Evolutionary conservation across 1,139 yeast genomes (phyloP), one percentile per base, ranked within the genome.

Genomic region (Sugiyamaella japonica): DNA sequence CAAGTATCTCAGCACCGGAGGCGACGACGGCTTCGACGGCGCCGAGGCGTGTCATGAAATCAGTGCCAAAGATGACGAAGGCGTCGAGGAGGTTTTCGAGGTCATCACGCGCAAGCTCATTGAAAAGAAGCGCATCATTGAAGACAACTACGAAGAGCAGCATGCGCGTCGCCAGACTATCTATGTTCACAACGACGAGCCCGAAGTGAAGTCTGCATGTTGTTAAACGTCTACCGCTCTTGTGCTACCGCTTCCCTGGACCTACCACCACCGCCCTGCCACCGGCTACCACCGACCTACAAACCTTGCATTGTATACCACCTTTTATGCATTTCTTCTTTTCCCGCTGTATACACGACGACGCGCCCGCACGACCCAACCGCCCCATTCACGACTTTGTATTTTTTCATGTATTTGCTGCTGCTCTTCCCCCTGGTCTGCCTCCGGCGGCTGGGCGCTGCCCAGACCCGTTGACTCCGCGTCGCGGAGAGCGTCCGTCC

Each of bases 11-110:
- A 57, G 63, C 48, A 55, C 50, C n/a, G 65, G 61, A 42, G 62
- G 59, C 13, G 61, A 54, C 10, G 60, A 62, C 28, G 62, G 66
- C 17, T 57, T 61, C 28, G 63, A 58, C 25, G 69, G 67, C 3
- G 66, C 66, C 10, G 65, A 65, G 40, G 67, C 68, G 16, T 70
- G 73, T 60, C 73, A 70, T 56, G 73, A 70, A 56, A 68, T 70
- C 43, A 65, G 70, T 42, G 73, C 73, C 36, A 70, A 70, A 56
- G 72, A 68, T 55, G 73, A 67, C 54, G 66, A 68, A 48, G 74
- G 73, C 3, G 72, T 70, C n/a, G 67, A 66, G 45, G 73, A 70
- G 50, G 71, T 70, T 20, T 70, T 70, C 58, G 72, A 70, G 52
- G 69, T 62, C 36, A 70, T 70, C 38, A 67, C 72, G 12, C 59